phyloP scores from a whole-genome alignment of 441 rosid species.

The Adansonia madagascariensis region DNA sequence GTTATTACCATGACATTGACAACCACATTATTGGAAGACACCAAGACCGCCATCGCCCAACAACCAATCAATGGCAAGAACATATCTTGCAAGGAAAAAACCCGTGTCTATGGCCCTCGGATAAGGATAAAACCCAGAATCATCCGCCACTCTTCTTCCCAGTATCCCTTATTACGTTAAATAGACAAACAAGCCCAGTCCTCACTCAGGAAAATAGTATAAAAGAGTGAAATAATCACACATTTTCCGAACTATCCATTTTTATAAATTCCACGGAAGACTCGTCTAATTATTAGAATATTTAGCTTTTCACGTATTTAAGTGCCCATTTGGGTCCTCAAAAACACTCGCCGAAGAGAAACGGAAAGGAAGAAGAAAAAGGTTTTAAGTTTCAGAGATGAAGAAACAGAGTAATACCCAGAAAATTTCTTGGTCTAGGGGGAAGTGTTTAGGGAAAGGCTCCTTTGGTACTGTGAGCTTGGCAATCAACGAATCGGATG shows the following conservation, averaged over 20 bases:
- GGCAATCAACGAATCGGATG: constrained; percentile 30
- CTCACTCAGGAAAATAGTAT: background rate
- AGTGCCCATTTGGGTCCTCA: constrained; percentile 16
- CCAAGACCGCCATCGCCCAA: constrained; percentile 5
- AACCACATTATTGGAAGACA: background rate
- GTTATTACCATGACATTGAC: background rate
- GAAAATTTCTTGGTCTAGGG: constrained; percentile 44
- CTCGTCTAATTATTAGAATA: background rate
- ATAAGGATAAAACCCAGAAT: constrained; percentile 32
- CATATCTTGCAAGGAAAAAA: constrained; percentile 15
- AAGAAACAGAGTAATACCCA: constrained; percentile 6
- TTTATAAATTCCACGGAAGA: constrained; percentile 31
- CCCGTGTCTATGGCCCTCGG: constrained; percentile 11
- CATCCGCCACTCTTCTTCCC: constrained; percentile 18
- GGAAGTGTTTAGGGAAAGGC: constrained; percentile 51
- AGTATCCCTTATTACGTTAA: constrained; percentile 13
- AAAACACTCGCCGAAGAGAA: background rate
- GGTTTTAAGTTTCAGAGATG: constrained; percentile 9
- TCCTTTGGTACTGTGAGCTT: constrained; percentile 49
- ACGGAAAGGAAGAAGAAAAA: background rate
- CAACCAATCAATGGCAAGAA: constrained; percentile 27
- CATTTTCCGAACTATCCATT: constrained; percentile 32
- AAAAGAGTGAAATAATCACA: constrained; percentile 6
- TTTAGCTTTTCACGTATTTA: constrained; percentile 4
- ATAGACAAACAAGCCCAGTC: constrained; percentile 11